phyloP scores from a whole-genome alignment of 768 basidiomycete genomes.

The Pisolithus albus region DNA sequence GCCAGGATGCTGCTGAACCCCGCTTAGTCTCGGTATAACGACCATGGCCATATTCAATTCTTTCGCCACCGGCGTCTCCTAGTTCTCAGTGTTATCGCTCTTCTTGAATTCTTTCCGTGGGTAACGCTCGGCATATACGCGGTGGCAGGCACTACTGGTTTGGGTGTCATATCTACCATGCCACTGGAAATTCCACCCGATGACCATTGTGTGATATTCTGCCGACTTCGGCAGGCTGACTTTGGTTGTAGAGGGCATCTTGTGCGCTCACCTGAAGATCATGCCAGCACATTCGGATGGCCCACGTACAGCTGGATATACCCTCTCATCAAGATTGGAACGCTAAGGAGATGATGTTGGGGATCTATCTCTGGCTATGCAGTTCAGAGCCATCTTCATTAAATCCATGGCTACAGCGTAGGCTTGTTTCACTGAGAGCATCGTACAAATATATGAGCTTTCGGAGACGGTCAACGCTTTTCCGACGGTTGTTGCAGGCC shows the following conservation, averaged over 20 bases:
- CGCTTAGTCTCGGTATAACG: not conserved
- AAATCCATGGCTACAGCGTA: constrained; percentile 31
- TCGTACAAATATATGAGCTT: too few relatives aligned
- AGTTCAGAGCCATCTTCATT: constrained; percentile 19
- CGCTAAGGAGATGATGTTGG: constrained; percentile 20
- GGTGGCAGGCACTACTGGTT: constrained; percentile 22
- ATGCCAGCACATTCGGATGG: constrained; percentile 19
- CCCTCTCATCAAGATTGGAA: constrained; percentile 32
- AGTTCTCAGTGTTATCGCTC: constrained; percentile 50
- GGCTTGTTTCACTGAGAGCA: too few relatives aligned
- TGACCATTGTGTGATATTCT: constrained; percentile 35
- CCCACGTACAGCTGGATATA: constrained; percentile 17
- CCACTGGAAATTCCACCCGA: constrained; percentile 54
- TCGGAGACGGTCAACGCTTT: constrained; percentile 17
- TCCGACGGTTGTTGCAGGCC: constrained; percentile 29
- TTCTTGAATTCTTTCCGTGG: constrained; percentile 54
- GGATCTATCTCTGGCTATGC: constrained; percentile 18
- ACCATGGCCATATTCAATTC: constrained; percentile 13
- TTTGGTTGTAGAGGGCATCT: constrained; percentile 33
- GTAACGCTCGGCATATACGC: constrained; percentile 51
- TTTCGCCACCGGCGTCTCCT: too few relatives aligned
- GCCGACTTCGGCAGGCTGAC: not conserved
- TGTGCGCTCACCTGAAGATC: constrained; percentile 37
- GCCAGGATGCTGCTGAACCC: not conserved
- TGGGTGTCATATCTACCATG: constrained; percentile 30